These are phyloP conservation scores for Phellopilus nigrolimitatus DNA, from an alignment of 1,284 basidiomycete genomes.

Conservation along the genomic window DNA sequence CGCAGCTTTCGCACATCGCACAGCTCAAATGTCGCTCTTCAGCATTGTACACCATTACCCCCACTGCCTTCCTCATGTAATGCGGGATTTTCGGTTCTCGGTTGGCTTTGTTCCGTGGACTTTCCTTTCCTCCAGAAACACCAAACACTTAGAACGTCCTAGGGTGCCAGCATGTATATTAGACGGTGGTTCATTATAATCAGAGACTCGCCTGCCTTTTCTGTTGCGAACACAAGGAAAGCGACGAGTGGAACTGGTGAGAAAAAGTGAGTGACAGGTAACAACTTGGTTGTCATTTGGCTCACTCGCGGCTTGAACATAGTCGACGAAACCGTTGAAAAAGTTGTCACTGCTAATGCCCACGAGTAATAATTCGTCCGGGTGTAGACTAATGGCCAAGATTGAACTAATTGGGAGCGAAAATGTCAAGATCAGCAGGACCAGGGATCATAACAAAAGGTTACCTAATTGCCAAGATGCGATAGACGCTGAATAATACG, in stretches of 20 bases:
- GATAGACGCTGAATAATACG: conserved; percentile 17
- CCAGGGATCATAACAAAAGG: not conserved
- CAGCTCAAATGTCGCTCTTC: too few relatives aligned
- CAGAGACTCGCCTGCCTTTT: conserved; percentile 6
- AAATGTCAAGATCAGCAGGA: not conserved
- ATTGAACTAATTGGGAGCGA: conserved; percentile 2
- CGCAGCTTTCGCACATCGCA: too few relatives aligned
- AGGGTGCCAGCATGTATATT: not conserved
- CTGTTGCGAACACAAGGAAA: conserved; percentile 15
- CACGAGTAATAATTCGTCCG: conserved; percentile 16
- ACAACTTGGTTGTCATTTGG: not conserved
- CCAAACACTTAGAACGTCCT: conserved; percentile 16
- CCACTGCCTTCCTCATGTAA: conserved; percentile 4
- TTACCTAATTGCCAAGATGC: conserved; percentile 15
- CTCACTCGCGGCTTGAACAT: conserved; percentile 17
- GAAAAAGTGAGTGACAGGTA: not conserved
- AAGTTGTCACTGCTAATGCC: conserved; percentile 14
- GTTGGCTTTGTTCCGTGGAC: too few relatives aligned
- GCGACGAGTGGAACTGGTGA: conserved; percentile 17
- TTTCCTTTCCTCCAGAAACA: conserved; percentile 14
- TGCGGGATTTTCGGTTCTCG: too few relatives aligned
- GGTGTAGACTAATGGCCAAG: conserved; percentile 9
- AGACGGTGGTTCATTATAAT: not conserved
- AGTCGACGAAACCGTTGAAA: conserved; percentile 19
- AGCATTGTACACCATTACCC: too few relatives aligned